Base-by-base conservation (phyloP, 805 yeast species). In the Lipomyces starkeyi region DNA sequence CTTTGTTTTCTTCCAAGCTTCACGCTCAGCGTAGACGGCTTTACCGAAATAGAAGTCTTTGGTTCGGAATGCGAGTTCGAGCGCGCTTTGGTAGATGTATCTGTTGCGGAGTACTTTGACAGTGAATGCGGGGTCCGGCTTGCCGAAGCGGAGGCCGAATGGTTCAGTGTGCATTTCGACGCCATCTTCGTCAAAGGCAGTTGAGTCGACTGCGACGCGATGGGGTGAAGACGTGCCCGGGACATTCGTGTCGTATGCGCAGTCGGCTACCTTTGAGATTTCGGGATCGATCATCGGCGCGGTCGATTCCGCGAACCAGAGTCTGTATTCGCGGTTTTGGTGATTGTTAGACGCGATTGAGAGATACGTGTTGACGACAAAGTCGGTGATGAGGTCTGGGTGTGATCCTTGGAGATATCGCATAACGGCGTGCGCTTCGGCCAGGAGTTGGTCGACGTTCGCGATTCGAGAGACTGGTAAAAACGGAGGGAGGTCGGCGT, bases 371-470 rank as follows among this genome's bases (percentile, higher is more conserved):
- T 86, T 84, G 17, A 88, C 80, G 6, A 82, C 75, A 29, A 82
- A 80, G 0, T 73, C 73, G 37, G 80, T 82, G 11, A 90, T 77
- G 34, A 80, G 77, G 0, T 78, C 73, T 0, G 88, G 88, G 58
- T 80, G 77, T 43, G 77, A 74, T 25, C 83, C 76, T 29, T 86
- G 67, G 14, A 86, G 79, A 73, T 83, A 87, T 1, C 84, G 83
- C 88, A 96, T 86, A 5, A 94, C 66, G 0, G 98, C 98, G 67
- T 86, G 83, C 0, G 94, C 86, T 78, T 94, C 98, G 0, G 89
- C 87, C 56, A 90, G 64, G 0, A 91, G 78, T 69, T 87, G 83
- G 27, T 80, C 75, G 14, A 76, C 69, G 2, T 80, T 69, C 1
- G 73, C 73, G 8, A 90, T 75, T 8, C 81, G 80, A 0, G 81